A percentile compares a stretch with the other conserved stretches of the same genome.
Conservation (phyloP, 2,329 filamentous ascomycete genomes). For the Cercospora sp. region DNA sequence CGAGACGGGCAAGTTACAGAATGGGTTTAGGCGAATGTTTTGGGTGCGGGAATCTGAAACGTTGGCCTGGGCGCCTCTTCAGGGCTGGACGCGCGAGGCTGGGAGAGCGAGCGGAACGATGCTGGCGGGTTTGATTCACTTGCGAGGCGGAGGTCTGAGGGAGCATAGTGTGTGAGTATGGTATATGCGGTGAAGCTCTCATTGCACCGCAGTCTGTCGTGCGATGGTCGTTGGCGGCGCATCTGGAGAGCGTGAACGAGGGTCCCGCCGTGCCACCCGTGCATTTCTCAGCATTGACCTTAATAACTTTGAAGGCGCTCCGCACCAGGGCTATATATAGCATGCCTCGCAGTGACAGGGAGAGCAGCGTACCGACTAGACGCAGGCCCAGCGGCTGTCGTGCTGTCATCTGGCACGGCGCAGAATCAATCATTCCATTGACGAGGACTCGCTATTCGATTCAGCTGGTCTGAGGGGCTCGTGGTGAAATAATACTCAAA, state of each 20-base stretch:
- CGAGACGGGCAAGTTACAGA: constrained; percentile 15
- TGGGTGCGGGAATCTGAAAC: constrained; percentile 21
- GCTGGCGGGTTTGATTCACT: neutral
- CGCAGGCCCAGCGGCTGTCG: constrained; percentile 15
- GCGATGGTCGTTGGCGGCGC: neutral
- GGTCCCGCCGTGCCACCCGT: neutral
- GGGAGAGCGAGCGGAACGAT: neutral
- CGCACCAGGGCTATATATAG: constrained; percentile 12
- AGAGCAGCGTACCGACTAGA: neutral
- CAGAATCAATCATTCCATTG: neutral
- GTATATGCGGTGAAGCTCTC: neutral
- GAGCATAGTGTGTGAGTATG: neutral
- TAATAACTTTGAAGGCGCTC: constrained; percentile 5
- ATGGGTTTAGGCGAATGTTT: constrained; percentile 11
- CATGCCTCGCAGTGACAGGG: constrained; percentile 8
- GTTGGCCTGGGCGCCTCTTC: constrained; percentile 19
- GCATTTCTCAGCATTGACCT: constrained; percentile 1
- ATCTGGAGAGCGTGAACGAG: neutral
- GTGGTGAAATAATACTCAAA: neutral
- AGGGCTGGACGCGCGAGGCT: neutral
- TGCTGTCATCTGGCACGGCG: constrained; percentile 14
- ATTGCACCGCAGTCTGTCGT: neutral
- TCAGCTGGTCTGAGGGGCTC: constrained; percentile 16
- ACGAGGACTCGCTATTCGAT: neutral
- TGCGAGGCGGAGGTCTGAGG: neutral